These are phyloP conservation scores for Melampsora americana DNA, from an alignment of 1,284 basidiomycete species.

Conservation along the genomic window DNA sequence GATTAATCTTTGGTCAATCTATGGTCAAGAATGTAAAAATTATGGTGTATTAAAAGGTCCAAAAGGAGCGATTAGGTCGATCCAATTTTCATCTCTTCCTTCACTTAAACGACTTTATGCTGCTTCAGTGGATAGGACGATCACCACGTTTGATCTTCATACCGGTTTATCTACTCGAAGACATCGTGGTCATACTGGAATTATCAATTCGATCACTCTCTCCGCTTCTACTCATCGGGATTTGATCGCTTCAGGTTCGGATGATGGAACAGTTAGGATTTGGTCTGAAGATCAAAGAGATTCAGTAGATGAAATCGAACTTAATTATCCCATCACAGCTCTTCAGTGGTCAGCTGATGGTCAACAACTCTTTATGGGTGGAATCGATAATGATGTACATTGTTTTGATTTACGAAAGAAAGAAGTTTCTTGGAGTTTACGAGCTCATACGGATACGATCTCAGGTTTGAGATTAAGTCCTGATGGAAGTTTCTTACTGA, in stretches of 20 bases:
- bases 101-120: slow-evolving; percentile 44
- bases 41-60: slow-evolving; percentile 46
- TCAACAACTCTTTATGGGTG: slow-evolving; percentile 52
- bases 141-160: slow-evolving; percentile 50
- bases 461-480: slow-evolving; percentile 51
- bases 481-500: slow-evolving; percentile 52
- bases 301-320: slow-evolving; percentile 50
- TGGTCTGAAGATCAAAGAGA: slow-evolving; percentile 51
- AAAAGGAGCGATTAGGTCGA: slow-evolving; percentile 44
- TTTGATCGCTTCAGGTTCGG: slow-evolving; percentile 50
- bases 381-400: slow-evolving; percentile 54
- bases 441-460: slow-evolving; percentile 34
- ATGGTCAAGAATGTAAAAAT: slow-evolving; percentile 32
- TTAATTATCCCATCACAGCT: slow-evolving; percentile 53
- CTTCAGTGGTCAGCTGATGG: slow-evolving; percentile 52
- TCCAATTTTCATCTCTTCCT: slow-evolving; percentile 48
- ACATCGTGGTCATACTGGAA: slow-evolving; percentile 51
- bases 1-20: slow-evolving; percentile 45
- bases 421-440: slow-evolving; percentile 29
- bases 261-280: slow-evolving; percentile 52
- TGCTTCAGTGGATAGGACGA: slow-evolving; percentile 52
- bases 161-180: slow-evolving; percentile 51
- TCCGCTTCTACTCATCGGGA: slow-evolving; percentile 48
- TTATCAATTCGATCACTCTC: slow-evolving; percentile 52
- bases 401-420: slow-evolving; percentile 37